Percentiles rank a stretch among this genome's conserved stretches.
These are phyloP conservation scores for Andrographis paniculata DNA, from an alignment of 305 asterid genomes.

Conservation along the genomic window DNA sequence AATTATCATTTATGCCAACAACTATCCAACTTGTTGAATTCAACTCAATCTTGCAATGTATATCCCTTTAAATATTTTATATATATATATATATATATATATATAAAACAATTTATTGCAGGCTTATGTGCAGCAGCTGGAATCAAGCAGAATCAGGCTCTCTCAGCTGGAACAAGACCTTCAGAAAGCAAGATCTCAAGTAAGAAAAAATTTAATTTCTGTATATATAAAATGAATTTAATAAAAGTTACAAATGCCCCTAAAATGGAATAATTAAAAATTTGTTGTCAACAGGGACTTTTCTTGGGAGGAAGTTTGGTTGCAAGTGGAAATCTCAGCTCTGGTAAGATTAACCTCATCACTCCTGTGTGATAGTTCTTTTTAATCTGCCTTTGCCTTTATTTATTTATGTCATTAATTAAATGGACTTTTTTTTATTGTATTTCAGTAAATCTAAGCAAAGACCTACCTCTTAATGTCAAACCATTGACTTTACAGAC, in stretches of 20 bases:
- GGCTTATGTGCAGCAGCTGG: conserved; percentile 96
- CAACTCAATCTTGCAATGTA: conserved; percentile 2
- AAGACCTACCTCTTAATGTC: conserved; percentile 18
- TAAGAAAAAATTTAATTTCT: too few relatives aligned
- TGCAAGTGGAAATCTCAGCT: conserved; percentile 61
- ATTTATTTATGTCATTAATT: too few relatives aligned
- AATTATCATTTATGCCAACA: not conserved
- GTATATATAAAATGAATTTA: too few relatives aligned
- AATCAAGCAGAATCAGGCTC: conserved; percentile 84
- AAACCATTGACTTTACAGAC: conserved; percentile 16
- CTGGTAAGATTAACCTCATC: conserved; percentile 41
- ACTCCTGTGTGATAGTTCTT: too few relatives aligned
- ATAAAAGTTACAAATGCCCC: too few relatives aligned
- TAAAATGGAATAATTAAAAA: not conserved
- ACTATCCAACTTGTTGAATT: not conserved
- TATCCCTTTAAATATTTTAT: too few relatives aligned
- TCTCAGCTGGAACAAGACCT: conserved; percentile 91
- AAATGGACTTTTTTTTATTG: too few relatives aligned
- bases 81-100: too few relatives aligned
- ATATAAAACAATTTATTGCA: conserved; percentile 18
- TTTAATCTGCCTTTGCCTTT: too few relatives aligned
- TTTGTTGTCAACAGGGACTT: conserved; percentile 48
- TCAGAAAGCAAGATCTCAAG: conserved; percentile 89
- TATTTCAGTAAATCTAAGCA: conserved; percentile 2
- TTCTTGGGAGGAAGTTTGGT: conserved; percentile 69